Conservation (phyloP, 163 green algal genomes). For the Scenedesmus sp. region DNA sequence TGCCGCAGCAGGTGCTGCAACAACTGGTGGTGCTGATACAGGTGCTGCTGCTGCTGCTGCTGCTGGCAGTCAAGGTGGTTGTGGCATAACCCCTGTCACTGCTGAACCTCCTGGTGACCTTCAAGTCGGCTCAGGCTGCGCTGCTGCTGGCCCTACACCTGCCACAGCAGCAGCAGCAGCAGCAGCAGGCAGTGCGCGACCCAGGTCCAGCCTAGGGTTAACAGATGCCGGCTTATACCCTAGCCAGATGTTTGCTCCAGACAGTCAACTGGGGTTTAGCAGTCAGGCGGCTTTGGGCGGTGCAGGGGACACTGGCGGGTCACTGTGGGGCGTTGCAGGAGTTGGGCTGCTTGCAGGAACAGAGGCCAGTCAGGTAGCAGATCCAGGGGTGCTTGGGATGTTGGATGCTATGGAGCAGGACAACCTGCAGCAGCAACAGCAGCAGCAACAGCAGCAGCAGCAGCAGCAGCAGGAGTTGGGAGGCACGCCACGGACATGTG, state of each 20-base stretch:
- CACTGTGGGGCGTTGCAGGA: constrained; percentile 5
- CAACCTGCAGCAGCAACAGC: background rate
- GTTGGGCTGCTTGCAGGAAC: constrained; percentile 14
- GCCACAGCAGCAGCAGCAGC: background rate
- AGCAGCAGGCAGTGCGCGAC: background rate
- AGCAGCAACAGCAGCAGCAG: background rate
- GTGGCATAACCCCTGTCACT: background rate
- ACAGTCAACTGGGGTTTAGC: background rate
- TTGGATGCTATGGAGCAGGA: background rate
- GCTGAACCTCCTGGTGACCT: background rate
- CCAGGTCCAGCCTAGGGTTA: background rate
- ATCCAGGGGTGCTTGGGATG: background rate
- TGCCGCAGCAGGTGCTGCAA: background rate
- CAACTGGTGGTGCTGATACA: background rate
- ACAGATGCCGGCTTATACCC: constrained; percentile 1
- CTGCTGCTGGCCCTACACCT: background rate
- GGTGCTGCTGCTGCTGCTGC: constrained; percentile 20
- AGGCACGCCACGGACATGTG: background rate
- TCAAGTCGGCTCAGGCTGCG: background rate
- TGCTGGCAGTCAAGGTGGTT: background rate
- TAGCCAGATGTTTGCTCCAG: constrained; percentile 1
- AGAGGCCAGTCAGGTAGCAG: constrained; percentile 25
- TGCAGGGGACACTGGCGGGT: background rate
- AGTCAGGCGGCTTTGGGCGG: background rate
- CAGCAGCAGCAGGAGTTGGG: background rate